Conservation (phyloP, 176 grass and related monocot species). For the Aegilops umbellulata region DNA sequence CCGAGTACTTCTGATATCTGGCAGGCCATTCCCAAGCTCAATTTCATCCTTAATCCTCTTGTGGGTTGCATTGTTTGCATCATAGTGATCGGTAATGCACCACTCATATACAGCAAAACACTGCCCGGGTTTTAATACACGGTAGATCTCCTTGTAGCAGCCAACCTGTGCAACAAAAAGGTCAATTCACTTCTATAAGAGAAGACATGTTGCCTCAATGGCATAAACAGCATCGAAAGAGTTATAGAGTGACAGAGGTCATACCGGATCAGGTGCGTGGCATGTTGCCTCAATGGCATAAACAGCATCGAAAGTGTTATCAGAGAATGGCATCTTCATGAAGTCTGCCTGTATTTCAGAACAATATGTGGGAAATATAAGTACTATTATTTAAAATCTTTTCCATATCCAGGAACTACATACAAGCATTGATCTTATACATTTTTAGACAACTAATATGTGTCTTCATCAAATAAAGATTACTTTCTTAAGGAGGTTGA, state of each 20-base stretch:
- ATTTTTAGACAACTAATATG: constrained; percentile 4
- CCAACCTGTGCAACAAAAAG: constrained; percentile 57
- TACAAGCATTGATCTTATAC: constrained; percentile 8
- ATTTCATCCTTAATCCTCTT: constrained; percentile 85
- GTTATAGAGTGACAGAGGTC: constrained; percentile 17
- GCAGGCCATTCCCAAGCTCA: constrained; percentile 89
- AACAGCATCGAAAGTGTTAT: constrained; percentile 57
- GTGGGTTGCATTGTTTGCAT: constrained; percentile 73
- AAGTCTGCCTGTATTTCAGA: constrained; percentile 65
- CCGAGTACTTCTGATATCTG: constrained; percentile 75
- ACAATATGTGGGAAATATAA: constrained; percentile 24
- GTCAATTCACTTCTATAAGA: background rate
- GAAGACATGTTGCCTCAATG: constrained; percentile 55
- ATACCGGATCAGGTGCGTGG: constrained; percentile 70
- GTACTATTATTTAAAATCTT: background rate
- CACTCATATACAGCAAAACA: constrained; percentile 94
- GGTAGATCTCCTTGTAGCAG: constrained; percentile 92
- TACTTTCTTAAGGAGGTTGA: background rate
- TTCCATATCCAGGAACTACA: background rate
- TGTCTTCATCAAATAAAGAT: background rate
- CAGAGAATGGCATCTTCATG: constrained; percentile 78
- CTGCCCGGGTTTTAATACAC: constrained; percentile 92
- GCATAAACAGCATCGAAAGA: constrained; percentile 62
- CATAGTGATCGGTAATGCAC: constrained; percentile 90
- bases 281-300: constrained; percentile 85